Conservation (phyloP, 2,329 filamentous ascomycete species). For the Thielaviopsis euricoi region DNA sequence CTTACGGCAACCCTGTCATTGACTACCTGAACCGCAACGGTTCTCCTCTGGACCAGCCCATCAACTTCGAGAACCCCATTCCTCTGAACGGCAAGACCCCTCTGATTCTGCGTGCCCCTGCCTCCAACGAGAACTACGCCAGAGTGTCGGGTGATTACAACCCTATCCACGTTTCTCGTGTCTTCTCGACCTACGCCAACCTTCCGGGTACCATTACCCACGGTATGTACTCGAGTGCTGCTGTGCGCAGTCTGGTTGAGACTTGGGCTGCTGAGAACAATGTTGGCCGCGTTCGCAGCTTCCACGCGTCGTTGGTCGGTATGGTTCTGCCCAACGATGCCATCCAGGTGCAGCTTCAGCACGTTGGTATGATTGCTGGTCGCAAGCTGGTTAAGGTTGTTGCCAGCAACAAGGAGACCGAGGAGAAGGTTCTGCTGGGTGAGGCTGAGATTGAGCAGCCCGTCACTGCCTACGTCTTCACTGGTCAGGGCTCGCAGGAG, state of each 20-base stretch:
- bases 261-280: conserved; percentile 99
- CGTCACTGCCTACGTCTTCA: conserved; percentile 92
- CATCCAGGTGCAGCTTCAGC: conserved; percentile 86
- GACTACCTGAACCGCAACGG: conserved; percentile 91
- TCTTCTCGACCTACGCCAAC: conserved; percentile 91
- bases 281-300: conserved; percentile 88
- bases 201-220: conserved; percentile 95
- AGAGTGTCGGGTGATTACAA: conserved; percentile 97
- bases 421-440: conserved; percentile 88
- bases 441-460: conserved; percentile 98
- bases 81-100: conserved; percentile 85
- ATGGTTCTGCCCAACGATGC: conserved; percentile 98
- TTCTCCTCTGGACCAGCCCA: conserved; percentile 81
- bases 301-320: conserved; percentile 90
- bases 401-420: conserved; percentile 84
- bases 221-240: conserved; percentile 97
- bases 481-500: conserved; percentile 94
- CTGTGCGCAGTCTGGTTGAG: conserved; percentile 88
- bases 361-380: conserved; percentile 92
- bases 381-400: conserved; percentile 99
- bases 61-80: conserved; percentile 95
- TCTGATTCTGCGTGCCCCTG: conserved; percentile 73
- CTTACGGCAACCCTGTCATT: conserved; percentile 89
- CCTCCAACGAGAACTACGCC: conserved; percentile 95
- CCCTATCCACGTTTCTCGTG: conserved; percentile 92